Percentiles rank a stretch among this genome's conserved stretches.
phyloP scores from a whole-genome alignment of 1,284 basidiomycete genomes.

The Sanguinoderma infundibulare region DNA sequence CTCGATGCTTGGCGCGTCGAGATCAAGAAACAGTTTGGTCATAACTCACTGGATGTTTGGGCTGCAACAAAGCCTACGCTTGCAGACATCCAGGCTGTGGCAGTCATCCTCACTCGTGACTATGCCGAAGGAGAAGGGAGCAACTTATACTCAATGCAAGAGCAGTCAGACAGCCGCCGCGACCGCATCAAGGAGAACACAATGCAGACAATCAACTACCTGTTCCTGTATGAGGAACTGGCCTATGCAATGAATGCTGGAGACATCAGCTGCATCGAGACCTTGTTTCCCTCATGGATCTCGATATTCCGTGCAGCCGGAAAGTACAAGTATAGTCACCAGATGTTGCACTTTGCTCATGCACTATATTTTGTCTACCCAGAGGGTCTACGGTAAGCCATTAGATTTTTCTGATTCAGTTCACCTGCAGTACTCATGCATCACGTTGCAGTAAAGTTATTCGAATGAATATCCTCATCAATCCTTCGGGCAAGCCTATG shows the following conservation, averaged over 20 bases:
- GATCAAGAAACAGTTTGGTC: neutral
- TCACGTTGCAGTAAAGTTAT: constrained; percentile 26
- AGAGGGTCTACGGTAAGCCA: constrained; percentile 27
- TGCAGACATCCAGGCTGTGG: constrained; percentile 22
- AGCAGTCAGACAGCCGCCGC: constrained; percentile 13
- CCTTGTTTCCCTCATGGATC: constrained; percentile 35
- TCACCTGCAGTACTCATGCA: too few species aligned
- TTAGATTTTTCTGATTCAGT: neutral
- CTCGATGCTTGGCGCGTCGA: constrained; percentile 32
- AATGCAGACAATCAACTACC: constrained; percentile 31
- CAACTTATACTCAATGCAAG: neutral
- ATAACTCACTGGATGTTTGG: constrained; percentile 24
- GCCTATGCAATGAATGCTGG: constrained; percentile 38
- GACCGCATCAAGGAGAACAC: constrained; percentile 39
- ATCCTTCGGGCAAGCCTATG: constrained; percentile 28
- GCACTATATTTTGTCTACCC: constrained; percentile 39
- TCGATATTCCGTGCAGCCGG: constrained; percentile 34
- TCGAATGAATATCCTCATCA: constrained; percentile 30
- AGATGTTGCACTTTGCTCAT: constrained; percentile 30
- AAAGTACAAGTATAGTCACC: constrained; percentile 42
- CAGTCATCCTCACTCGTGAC: constrained; percentile 18
- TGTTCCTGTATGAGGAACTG: constrained; percentile 40
- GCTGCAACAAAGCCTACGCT: constrained; percentile 29
- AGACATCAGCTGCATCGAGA: constrained; percentile 41
- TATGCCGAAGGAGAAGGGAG: constrained; percentile 23